These are phyloP conservation scores for Byssoonygena ceratinophila DNA, from an alignment of 2,329 filamentous ascomycete species.

Conservation along the genomic window DNA sequence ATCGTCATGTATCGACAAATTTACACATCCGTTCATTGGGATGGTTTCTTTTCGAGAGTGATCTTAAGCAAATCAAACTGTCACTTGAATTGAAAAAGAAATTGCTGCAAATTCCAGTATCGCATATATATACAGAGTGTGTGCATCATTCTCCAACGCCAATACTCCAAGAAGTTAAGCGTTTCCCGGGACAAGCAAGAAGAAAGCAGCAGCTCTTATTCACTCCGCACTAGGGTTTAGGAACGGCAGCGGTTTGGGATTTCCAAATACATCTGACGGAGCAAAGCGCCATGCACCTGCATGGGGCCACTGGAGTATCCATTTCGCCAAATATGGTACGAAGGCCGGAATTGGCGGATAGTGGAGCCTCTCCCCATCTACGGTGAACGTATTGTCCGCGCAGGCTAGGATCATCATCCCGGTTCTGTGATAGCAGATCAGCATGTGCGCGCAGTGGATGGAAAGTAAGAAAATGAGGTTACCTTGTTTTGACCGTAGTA, in stretches of 20 bases:
- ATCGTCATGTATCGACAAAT: no score
- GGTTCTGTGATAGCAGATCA: conserved; percentile 12
- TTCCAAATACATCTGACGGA: conserved; percentile 14
- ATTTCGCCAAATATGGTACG: conserved; percentile 11
- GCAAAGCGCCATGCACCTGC: conserved; percentile 14
- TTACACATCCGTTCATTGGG: no score
- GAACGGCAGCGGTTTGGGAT: conserved; percentile 12
- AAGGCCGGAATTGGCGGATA: conserved; percentile 10
- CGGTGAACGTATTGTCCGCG: conserved; percentile 19
- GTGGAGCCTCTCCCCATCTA: conserved; percentile 13
- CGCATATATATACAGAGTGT: not conserved
- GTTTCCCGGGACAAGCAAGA: not conserved
- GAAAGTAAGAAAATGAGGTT: not conserved
- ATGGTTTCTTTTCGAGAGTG: no score
- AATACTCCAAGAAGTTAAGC: not conserved
- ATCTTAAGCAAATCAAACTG: no score
- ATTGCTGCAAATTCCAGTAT: no score
- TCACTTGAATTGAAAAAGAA: no score
- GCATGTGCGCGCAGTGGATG: not conserved
- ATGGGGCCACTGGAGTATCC: conserved; percentile 11
- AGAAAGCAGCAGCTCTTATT: not conserved
- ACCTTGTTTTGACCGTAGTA: conserved; percentile 10
- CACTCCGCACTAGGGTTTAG: conserved; percentile 5
- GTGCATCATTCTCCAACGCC: no score
- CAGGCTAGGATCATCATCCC: conserved; percentile 18